Evolutionary conservation across 2,329 filamentous ascomycete species (phyloP).

Genomic region (Aspergillus texensis): DNA sequence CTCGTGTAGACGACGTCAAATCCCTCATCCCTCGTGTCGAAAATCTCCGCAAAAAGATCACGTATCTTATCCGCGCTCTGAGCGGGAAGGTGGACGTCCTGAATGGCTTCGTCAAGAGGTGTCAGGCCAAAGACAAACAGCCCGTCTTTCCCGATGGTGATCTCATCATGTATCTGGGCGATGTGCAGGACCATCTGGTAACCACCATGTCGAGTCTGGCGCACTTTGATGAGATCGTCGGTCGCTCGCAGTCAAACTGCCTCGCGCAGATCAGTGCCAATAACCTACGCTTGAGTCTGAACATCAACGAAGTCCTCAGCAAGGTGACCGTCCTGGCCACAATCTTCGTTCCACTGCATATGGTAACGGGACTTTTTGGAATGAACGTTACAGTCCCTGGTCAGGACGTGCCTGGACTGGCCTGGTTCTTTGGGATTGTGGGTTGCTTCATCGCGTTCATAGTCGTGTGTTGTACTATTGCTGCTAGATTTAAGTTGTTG

Average conservation of each 20-base stretch:
- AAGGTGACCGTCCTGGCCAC: constrained; percentile 94
- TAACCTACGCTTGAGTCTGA: constrained; percentile 81
- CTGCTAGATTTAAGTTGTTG: constrained; percentile 38
- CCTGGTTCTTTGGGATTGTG: constrained; percentile 53
- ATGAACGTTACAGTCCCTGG: constrained; percentile 55
- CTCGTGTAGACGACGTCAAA: constrained; percentile 83
- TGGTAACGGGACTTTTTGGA: constrained; percentile 67
- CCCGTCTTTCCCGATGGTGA: constrained; percentile 91
- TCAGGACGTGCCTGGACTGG: constrained; percentile 32
- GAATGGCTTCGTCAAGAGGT: constrained; percentile 93
- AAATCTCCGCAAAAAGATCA: constrained; percentile 86
- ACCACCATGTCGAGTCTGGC: constrained; percentile 94
- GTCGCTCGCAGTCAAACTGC: constrained; percentile 89
- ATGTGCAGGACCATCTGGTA: constrained; percentile 97
- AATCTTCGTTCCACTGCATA: constrained; percentile 88
- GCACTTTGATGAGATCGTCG: constrained; percentile 96
- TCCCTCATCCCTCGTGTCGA: constrained; percentile 83
- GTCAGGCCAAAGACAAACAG: constrained; percentile 79
- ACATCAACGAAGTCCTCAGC: constrained; percentile 82
- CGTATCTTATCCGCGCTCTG: constrained; percentile 84
- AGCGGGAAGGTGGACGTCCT: constrained; percentile 96
- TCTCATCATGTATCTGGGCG: constrained; percentile 89
- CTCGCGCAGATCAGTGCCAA: constrained; percentile 90
- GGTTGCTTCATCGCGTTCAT: constrained; percentile 47
- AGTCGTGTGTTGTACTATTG: constrained; percentile 34